Evolutionary conservation across 2,329 filamentous ascomycete genomes (phyloP).

Genomic region (Pyrenochaeta sp.): DNA sequence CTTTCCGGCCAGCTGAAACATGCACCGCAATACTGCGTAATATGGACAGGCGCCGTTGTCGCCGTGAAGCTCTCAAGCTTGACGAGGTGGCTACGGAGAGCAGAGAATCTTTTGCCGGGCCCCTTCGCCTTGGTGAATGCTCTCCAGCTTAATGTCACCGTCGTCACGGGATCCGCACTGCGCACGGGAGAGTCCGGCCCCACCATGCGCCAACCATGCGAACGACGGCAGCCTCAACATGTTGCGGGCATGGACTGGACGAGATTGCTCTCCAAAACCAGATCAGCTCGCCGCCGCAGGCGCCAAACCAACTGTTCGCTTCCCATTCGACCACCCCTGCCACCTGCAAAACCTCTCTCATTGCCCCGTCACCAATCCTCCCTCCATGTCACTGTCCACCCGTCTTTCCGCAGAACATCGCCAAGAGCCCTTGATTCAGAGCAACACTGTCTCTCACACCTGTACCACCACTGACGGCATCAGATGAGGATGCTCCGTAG

Average conservation of each 20-base stretch:
- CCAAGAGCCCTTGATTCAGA: constrained; percentile 20
- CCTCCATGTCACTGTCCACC: constrained; percentile 5
- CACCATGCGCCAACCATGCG: constrained; percentile 40
- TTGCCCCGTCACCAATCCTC: constrained; percentile 14
- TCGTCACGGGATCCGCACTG: constrained; percentile 36
- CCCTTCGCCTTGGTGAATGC: no score
- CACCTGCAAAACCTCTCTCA: constrained; percentile 9
- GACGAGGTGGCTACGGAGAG: no score
- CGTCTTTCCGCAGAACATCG: constrained; percentile 38
- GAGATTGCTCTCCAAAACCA: constrained; percentile 23
- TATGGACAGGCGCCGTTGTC: constrained; percentile 24
- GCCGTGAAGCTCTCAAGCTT: constrained; percentile 16
- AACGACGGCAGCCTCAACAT: constrained; percentile 42
- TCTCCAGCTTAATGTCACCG: constrained; percentile 10
- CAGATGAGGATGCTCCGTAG: constrained; percentile 23
- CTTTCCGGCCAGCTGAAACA: constrained; percentile 42
- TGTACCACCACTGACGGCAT: constrained; percentile 40
- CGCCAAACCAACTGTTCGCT: constrained; percentile 48
- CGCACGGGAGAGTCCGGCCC: constrained; percentile 30
- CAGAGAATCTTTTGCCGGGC: no score
- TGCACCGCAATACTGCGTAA: constrained; percentile 17
- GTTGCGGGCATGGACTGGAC: constrained; percentile 10
- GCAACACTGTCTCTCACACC: constrained; percentile 21
- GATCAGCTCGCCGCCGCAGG: constrained; percentile 37
- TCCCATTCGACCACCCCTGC: constrained; percentile 34